Percentiles rank a stretch among this genome's conserved stretches.
Conservation (phyloP, 805 yeast species). For the Yamadazyma laniorum region DNA sequence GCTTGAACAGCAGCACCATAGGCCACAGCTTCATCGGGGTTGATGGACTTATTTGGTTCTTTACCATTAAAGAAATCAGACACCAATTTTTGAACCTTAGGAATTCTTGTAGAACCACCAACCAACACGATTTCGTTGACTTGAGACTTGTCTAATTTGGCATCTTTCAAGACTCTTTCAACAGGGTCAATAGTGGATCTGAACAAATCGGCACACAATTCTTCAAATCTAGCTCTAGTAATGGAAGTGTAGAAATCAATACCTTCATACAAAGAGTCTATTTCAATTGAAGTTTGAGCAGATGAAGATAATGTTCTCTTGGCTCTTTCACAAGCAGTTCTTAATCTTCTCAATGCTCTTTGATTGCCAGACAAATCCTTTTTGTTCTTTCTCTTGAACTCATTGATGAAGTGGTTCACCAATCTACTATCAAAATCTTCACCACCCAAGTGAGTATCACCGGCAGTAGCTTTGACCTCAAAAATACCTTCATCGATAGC, state of each 20-base stretch:
- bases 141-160: conserved; percentile 82
- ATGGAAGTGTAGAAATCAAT: conserved; percentile 92
- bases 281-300: conserved; percentile 93
- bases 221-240: conserved; percentile 98
- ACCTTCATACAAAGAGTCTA: conserved; percentile 93
- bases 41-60: conserved; percentile 94
- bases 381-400: conserved; percentile 90
- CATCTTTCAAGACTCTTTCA: conserved; percentile 91
- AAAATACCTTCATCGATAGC: conserved; percentile 90
- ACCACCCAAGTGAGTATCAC: conserved; percentile 98
- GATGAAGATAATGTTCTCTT: conserved; percentile 94
- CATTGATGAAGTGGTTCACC: conserved; percentile 84
- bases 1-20: conserved; percentile 99
- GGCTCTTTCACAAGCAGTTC: conserved; percentile 98
- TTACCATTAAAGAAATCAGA: conserved; percentile 91
- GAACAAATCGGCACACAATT: conserved; percentile 87
- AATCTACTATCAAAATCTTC: conserved; percentile 92
- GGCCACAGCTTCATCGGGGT: conserved; percentile 99
- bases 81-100: conserved; percentile 92
- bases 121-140: conserved; percentile 94
- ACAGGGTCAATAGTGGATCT: conserved; percentile 95
- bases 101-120: conserved; percentile 99
- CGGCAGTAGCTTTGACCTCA: conserved; percentile 90
- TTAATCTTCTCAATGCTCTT: conserved; percentile 87
- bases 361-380: conserved; percentile 79